Base-by-base conservation (phyloP, 208 protist species). In the Acanthamoeba sp. region DNA sequence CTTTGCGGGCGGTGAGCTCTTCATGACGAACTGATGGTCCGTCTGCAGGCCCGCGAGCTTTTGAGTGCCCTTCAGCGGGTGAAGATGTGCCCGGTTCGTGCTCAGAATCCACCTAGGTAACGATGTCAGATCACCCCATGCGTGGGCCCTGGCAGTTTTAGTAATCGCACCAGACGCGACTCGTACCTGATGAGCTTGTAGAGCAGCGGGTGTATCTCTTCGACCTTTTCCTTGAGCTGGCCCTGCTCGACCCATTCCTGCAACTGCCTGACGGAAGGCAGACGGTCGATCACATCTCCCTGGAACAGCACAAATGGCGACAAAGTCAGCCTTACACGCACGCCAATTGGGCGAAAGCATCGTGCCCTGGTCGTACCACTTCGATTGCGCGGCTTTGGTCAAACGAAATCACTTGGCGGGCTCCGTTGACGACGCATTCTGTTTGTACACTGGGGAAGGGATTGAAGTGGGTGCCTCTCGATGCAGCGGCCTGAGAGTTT, bases 181-280 rank as follows among this genome's bases (percentile, higher is more conserved):
- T n/a, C n/a, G n/a, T n/a, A 88, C n/a, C 69, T 80, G 27, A 80
- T 80, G 69, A 80, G 69, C 38, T 80, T 80, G 27, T 80, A 80
- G 36, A 80, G 38, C 69, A 80, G 38, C 7, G 69, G 69, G 38
- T 80, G 69, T 20, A 80, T 80, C 27, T 80, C 69, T 45, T 80
- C 69, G 38, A 80, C 32, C 27, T 45, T 12, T 9, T 80, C 69
- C 36, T 80, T 80, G 34, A 80, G 69, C 36, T 24, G 29, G 14
- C 69, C 69, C 69, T 80, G 69, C 5, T 38, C 24, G 12, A 45
- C 69, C 69, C 69, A 80, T 24, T 42, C 36, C 27, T 80, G 69
- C 36, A 80, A 24, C n/a, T 20, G 7, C 18, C 9, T 48, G 69
- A 80, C 42, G 16, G 5, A 7, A 9, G 69, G 69, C 29, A 80